phyloP scores from a whole-genome alignment of 129 eudicot genomes.

The Helianthus annuus region DNA sequence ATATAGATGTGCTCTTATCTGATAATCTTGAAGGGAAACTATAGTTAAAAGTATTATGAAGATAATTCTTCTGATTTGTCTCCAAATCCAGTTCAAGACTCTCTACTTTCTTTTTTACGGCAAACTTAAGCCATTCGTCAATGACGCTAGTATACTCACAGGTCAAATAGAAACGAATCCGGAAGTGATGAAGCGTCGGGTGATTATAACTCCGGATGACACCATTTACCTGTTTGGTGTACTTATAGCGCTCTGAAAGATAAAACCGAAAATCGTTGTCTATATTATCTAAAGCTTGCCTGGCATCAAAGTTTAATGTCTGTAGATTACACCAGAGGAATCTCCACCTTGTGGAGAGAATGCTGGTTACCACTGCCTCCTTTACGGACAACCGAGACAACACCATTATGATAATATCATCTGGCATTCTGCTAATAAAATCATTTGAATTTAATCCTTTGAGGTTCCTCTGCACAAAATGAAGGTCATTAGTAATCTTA shows the following conservation, averaged over 20 bases:
- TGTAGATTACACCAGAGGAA: conserved; percentile 31
- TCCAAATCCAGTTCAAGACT: conserved; percentile 4
- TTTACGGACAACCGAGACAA: conserved; percentile 34
- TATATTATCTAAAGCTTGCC: conserved; percentile 14
- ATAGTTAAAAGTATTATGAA: not conserved
- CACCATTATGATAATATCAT: conserved; percentile 44
- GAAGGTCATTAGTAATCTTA: not conserved
- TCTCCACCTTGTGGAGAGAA: conserved; percentile 38
- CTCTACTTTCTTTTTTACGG: conserved; percentile 15
- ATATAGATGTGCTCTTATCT: not conserved
- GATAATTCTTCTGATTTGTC: not conserved
- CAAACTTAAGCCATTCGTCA: not conserved
- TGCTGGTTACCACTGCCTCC: conserved; percentile 43
- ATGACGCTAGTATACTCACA: not conserved
- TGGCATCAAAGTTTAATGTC: conserved; percentile 35
- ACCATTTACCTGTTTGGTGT: conserved; percentile 38
- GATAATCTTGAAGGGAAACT: not conserved
- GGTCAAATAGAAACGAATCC: not conserved
- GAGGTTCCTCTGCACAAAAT: conserved; percentile 21
- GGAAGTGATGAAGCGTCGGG: not conserved
- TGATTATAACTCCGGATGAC: conserved; percentile 26
- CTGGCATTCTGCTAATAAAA: conserved; percentile 37
- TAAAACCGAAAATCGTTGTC: conserved; percentile 11
- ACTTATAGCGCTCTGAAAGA: conserved; percentile 13
- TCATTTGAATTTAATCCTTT: conserved; percentile 23